Evolutionary conservation across 73 alveolate genomes (phyloP).

Genomic region (Loxodes magnus): DNA sequence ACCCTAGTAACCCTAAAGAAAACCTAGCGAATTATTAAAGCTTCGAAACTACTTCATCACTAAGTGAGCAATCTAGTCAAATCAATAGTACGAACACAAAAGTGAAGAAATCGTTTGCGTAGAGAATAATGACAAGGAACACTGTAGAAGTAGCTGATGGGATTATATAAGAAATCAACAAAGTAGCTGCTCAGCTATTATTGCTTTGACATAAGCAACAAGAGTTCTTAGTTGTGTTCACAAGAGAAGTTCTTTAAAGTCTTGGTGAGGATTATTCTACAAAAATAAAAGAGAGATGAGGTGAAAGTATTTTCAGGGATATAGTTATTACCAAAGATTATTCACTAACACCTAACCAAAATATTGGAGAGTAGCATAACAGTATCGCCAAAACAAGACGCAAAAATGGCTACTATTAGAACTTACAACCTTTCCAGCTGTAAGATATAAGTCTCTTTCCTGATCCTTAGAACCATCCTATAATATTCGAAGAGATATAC

Average conservation of each 20-base stretch:
- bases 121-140: not conserved
- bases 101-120: constrained; percentile 3
- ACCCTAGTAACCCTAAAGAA: too few species aligned
- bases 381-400: constrained; percentile 8
- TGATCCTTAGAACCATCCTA: constrained; percentile 20
- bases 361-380: too few species aligned
- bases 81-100: constrained; percentile 4
- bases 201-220: too few species aligned
- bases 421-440: not conserved
- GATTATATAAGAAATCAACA: too few species aligned
- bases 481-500: constrained; percentile 37
- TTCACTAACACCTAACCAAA: constrained; percentile 22
- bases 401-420: constrained; percentile 4
- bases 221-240: not conserved
- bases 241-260: not conserved
- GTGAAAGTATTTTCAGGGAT: constrained; percentile 29
- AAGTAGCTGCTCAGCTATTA: too few species aligned
- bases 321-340: constrained; percentile 30
- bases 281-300: constrained; percentile 29
- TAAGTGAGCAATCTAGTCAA: too few species aligned
- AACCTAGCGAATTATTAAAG: too few species aligned
- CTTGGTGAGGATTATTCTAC: constrained; percentile 4
- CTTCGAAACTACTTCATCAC: too few species aligned
- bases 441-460: constrained; percentile 21
- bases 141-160: not conserved